Base-by-base conservation (phyloP, 1,284 basidiomycete species). In the Marasmius oreades region DNA sequence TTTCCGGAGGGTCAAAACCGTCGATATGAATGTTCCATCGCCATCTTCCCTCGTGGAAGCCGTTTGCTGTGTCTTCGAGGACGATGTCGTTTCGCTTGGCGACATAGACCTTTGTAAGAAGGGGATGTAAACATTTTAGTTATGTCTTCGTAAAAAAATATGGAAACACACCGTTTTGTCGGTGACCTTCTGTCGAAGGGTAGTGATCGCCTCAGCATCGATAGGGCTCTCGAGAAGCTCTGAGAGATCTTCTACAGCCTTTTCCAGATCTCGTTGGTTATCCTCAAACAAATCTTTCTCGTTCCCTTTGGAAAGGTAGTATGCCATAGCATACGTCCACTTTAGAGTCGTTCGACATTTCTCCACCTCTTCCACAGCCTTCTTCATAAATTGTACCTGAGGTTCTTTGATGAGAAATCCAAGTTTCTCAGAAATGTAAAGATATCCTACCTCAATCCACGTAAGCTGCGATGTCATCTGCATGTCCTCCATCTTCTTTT, bases 401-500 rank as follows among this genome's bases (percentile, higher is more conserved):
- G 24, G 11, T 34, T 34, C 24, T 31, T 20, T 26, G 33, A 18
- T 2, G 26, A 43, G 12, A 23, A 51, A 52, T 12, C 23, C 14
- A 52, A 5, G 56, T 51, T 42, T 51, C n/a, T 26, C 26, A 23
- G 11, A 28, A 18, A n/a, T 48, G 20, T 5, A 14, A 7, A 12
- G 2, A 18, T 36, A 14, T 14, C n/a, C 7, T n/a, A 47, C 95
- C 74, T 99, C 95, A 64, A 98, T 98, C 96, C 96, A 99, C 3
- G 94, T 95, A 37, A 99, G 75, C 55, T 88, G 82, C 1, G 93
- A 93, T 7, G 87, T 88, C 61, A 93, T 83, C 76, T 98, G 96
- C 90, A 99, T 96, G 74, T 97, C 93, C 73, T 98, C 95, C 96
- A 99, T 99, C 86, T 98, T 98, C 84, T 95, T 95, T 81, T 99